Evolutionary conservation across 805 yeast genomes (phyloP).

Genomic region (Diddensiella transvaalensis): DNA sequence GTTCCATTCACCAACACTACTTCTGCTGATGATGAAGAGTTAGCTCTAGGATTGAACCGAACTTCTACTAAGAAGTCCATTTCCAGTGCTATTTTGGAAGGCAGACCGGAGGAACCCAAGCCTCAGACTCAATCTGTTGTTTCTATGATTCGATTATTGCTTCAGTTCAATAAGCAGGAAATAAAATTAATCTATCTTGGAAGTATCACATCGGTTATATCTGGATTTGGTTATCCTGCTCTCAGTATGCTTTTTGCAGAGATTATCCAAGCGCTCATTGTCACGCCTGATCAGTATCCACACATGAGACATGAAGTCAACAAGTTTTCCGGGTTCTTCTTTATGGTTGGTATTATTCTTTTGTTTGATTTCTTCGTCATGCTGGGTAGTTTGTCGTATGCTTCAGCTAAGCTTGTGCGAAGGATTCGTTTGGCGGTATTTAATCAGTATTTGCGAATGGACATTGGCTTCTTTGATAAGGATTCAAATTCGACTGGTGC

Average conservation of each 20-base stretch:
- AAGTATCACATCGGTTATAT: slow-evolving; percentile 25
- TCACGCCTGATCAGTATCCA: slow-evolving; percentile 28
- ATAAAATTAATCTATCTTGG: slow-evolving; percentile 27
- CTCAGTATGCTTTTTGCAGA: slow-evolving; percentile 38
- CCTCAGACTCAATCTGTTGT: background rate
- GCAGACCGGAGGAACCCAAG: background rate
- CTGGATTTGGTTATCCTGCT: slow-evolving; percentile 39
- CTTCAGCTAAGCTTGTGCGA: slow-evolving; percentile 35
- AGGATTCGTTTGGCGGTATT: slow-evolving; percentile 33
- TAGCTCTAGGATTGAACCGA: slow-evolving; percentile 7
- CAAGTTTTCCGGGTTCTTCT: slow-evolving; percentile 33
- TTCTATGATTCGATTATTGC: slow-evolving; percentile 10
- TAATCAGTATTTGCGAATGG: slow-evolving; percentile 36
- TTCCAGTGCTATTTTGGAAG: slow-evolving; percentile 18
- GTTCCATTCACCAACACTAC: background rate
- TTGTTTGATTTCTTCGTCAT: slow-evolving; percentile 25
- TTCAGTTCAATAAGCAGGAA: slow-evolving; percentile 27
- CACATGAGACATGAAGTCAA: slow-evolving; percentile 36
- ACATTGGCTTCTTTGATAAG: slow-evolving; percentile 36
- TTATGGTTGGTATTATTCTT: slow-evolving; percentile 34
- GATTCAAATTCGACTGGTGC: slow-evolving; percentile 38
- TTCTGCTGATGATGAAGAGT: slow-evolving; percentile 1
- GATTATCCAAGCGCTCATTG: slow-evolving; percentile 34
- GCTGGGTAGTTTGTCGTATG: slow-evolving; percentile 24
- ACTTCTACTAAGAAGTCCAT: slow-evolving; percentile 20